A percentile compares a stretch with the other conserved stretches of the same genome.
phyloP scores from a whole-genome alignment of 2,329 filamentous ascomycete genomes.

The Ceratocystis eucalypticola region DNA sequence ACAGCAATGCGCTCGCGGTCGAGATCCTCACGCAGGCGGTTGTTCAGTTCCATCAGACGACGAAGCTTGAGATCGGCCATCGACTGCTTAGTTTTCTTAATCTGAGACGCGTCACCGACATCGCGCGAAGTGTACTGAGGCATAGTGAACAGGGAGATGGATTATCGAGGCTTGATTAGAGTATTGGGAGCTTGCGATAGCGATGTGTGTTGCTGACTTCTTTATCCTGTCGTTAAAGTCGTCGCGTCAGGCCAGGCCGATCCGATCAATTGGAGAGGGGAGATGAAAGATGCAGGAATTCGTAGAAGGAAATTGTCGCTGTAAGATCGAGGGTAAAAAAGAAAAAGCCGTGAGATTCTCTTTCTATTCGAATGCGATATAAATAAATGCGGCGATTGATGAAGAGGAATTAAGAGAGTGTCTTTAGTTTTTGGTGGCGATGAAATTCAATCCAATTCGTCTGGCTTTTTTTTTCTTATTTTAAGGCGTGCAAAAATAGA shows the following conservation, averaged over 20 bases:
- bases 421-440: neutral
- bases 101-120: constrained; percentile 52
- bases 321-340: neutral
- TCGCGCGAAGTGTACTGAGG: constrained; percentile 55
- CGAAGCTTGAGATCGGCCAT: constrained; percentile 98
- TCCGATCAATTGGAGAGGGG: neutral
- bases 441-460: neutral
- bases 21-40: constrained; percentile 85
- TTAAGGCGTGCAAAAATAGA: neutral
- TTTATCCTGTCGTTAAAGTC: constrained; percentile 1
- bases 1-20: constrained; percentile 92
- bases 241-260: neutral
- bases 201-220: neutral
- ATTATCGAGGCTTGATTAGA: neutral
- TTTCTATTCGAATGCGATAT: neutral
- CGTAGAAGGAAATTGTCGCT: neutral
- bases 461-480: neutral
- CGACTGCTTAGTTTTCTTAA: constrained; percentile 92
- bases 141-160: constrained; percentile 33
- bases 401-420: neutral
- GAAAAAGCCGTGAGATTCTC: neutral
- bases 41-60: constrained; percentile 91
- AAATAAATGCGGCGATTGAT: neutral
- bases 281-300: neutral
- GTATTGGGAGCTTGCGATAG: neutral